Conservation (phyloP, 139 green algal genomes). For the Pleodorina starrii region DNA sequence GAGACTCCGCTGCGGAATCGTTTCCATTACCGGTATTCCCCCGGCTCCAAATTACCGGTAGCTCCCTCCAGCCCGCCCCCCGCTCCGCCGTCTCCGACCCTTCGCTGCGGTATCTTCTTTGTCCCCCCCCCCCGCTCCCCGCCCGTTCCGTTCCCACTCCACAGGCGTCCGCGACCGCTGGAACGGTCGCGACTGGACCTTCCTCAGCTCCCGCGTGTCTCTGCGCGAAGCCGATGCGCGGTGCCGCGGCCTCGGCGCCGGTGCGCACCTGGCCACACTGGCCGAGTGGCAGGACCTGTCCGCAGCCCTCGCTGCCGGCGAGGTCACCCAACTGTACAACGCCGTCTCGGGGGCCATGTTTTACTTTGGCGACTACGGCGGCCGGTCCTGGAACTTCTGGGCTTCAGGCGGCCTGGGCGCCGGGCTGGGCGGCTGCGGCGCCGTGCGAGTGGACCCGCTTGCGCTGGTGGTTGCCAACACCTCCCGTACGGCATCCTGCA, state of each 20-base stretch:
- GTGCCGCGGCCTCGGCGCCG: neutral
- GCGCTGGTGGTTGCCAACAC: neutral
- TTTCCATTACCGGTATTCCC: too few species aligned
- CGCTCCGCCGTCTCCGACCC: too few species aligned
- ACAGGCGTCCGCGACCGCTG: neutral
- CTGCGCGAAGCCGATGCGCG: neutral
- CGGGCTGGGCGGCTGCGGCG: conserved; percentile 10
- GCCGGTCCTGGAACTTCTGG: conserved; percentile 32
- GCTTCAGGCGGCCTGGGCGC: neutral
- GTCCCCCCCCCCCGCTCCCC: too few species aligned
- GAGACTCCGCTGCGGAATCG: too few species aligned
- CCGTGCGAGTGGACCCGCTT: neutral
- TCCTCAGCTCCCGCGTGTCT: neutral
- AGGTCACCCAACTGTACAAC: neutral
- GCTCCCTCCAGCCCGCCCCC: too few species aligned
- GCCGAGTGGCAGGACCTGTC: neutral
- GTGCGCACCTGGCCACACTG: neutral
- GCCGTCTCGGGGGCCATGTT: conserved; percentile 8
- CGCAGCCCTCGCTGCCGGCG: neutral
- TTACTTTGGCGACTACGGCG: conserved; percentile 2
- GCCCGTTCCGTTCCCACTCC: too few species aligned
- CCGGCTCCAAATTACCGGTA: too few species aligned
- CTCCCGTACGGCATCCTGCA: neutral
- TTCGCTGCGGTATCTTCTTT: too few species aligned
- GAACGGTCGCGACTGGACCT: neutral